Percentiles rank a stretch among this genome's conserved stretches.
These are phyloP conservation scores for Neckera pumila DNA, from an alignment of 225 moss, liverwort and hornwort genomes.

Conservation along the genomic window DNA sequence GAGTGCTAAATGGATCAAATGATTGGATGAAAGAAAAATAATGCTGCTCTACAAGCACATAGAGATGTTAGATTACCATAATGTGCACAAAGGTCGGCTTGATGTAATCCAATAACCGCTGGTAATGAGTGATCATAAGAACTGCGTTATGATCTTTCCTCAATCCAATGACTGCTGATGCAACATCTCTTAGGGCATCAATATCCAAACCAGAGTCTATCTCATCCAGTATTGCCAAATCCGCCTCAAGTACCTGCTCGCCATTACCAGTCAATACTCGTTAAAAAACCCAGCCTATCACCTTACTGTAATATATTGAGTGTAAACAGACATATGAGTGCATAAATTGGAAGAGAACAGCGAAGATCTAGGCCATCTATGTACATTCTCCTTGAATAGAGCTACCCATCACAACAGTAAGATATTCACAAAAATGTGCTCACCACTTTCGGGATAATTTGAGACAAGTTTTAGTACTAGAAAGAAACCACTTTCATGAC, in stretches of 20 bases:
- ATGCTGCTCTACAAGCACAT: neutral
- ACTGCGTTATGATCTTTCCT: slow-evolving; percentile 60
- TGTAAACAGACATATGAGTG: neutral
- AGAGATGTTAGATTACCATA: slow-evolving; percentile 43
- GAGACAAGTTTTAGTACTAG: neutral
- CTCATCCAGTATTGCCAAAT: slow-evolving; percentile 95
- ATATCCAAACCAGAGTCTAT: slow-evolving; percentile 96
- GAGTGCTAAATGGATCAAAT: neutral
- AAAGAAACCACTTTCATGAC: neutral
- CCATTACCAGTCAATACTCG: neutral
- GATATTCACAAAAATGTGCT: neutral
- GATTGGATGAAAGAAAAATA: neutral
- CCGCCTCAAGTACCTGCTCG: slow-evolving; percentile 88
- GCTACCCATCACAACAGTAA: neutral
- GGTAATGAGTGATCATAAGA: slow-evolving; percentile 98
- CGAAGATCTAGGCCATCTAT: neutral
- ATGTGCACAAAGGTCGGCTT: slow-evolving; percentile 83
- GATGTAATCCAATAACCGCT: slow-evolving; percentile 92
- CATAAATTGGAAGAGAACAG: neutral
- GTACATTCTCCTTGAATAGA: neutral
- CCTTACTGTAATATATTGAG: neutral
- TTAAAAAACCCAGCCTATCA: neutral
- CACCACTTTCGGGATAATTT: neutral
- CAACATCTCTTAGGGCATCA: slow-evolving; percentile 89
- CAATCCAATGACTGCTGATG: slow-evolving; percentile 72